These are phyloP conservation scores for Verticillium dahliae DNA, from an alignment of 2,329 filamentous ascomycete genomes.

Conservation along the genomic window DNA sequence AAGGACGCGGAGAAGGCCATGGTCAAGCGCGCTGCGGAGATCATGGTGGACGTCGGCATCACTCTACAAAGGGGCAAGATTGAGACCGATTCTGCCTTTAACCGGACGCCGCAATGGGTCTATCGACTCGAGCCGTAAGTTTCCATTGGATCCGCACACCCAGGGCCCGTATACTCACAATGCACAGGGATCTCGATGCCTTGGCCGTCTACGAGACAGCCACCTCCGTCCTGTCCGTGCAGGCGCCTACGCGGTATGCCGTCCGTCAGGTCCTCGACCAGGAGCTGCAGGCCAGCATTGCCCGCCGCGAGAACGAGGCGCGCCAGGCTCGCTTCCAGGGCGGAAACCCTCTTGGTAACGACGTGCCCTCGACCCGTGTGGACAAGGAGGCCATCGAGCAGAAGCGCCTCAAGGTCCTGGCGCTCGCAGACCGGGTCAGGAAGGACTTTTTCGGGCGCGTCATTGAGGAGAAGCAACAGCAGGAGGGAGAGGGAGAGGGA, in stretches of 20 bases:
- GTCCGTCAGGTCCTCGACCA: constrained; percentile 90
- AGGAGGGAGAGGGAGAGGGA: constrained; percentile 33
- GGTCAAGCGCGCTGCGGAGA: constrained; percentile 70
- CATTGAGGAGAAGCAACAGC: constrained; percentile 38
- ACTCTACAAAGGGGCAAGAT: constrained; percentile 75
- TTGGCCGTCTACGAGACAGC: constrained; percentile 70
- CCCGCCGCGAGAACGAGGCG: constrained; percentile 58
- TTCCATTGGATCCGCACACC: neutral
- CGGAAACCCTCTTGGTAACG: constrained; percentile 17
- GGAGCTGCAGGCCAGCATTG: constrained; percentile 71
- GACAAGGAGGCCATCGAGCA: constrained; percentile 28
- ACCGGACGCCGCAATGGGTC: constrained; percentile 64
- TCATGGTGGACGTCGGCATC: constrained; percentile 78
- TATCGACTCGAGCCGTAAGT: constrained; percentile 94
- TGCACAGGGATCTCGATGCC: constrained; percentile 62
- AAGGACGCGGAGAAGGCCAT: constrained; percentile 79
- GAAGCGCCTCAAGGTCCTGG: constrained; percentile 21
- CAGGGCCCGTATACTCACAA: constrained; percentile 3
- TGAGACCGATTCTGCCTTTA: constrained; percentile 56
- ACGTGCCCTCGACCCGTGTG: constrained; percentile 19
- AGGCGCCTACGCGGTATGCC: constrained; percentile 78
- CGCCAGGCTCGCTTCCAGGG: constrained; percentile 59
- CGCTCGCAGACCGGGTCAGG: constrained; percentile 43
- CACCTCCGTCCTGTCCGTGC: constrained; percentile 46
- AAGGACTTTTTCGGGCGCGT: constrained; percentile 82